Evolutionary conservation across 345 rosid species (phyloP), one percentile per base, ranked within the genome.

Genomic region (Microcos paniculata): DNA sequence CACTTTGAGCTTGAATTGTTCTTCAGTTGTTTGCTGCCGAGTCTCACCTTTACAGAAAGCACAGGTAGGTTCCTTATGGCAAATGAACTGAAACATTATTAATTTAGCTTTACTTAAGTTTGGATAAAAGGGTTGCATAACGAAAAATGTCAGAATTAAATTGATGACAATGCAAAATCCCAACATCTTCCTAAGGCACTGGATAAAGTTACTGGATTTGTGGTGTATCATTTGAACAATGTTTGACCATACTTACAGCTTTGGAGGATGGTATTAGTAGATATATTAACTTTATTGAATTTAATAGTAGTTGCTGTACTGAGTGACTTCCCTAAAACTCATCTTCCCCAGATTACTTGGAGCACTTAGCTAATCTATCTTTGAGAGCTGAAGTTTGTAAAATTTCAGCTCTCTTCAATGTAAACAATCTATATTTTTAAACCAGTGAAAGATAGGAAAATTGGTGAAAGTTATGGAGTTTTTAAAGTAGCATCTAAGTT

Each of bases 41-140:
- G 99, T 96, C 79, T 96, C 99, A 80, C 99, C 99, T 48, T 82
- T 96, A 70, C 99, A 96, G 87, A 96, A 96, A 84, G 99, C 99
- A 70, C 99, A 96, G 97, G 99, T 96, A 71, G 77, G 75, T 80
- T 63, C 53, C 45, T 68, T 16, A 13, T 71, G 70, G 76, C 43
- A 62, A 51, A 56, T 63, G 4, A 1, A 40, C 65, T 73, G n/a
- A 71, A 43, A 24, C 23, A 52, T 40, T 70, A 45, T 82, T 70
- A 42, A 38, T 70, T 77, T 64, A 30, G 58, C 64, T 45, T 45
- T 64, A 19, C 24, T 21, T 62, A 52, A 40, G 31, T 16, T 14
- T 53, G 31, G 14, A 14, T 19, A 35, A 52, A 68, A 51, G 48
- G 46, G 14, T 69, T 69, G 59, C 40, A 0, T 13, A 71, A 3